These are phyloP conservation scores for Elsinoe ampelina DNA, from an alignment of 2,329 filamentous ascomycete species.

Conservation along the genomic window DNA sequence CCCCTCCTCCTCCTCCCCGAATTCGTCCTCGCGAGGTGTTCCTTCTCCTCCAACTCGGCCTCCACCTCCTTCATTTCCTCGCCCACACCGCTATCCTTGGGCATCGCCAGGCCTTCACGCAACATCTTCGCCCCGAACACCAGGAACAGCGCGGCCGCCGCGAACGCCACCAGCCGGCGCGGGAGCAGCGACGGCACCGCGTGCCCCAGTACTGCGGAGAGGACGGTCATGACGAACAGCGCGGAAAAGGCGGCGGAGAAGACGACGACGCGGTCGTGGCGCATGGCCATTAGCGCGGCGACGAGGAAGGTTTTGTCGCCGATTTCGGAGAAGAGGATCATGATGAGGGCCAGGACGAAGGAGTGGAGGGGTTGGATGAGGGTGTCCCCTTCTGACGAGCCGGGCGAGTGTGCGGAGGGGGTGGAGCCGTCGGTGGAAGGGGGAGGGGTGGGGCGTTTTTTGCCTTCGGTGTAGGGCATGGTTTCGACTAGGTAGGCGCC, in stretches of 20 bases:
- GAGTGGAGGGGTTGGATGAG: slow-evolving; percentile 58
- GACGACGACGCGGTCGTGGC: slow-evolving; percentile 84
- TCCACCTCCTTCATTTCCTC: slow-evolving; percentile 98
- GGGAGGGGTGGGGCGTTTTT: slow-evolving; percentile 21
- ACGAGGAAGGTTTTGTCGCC: slow-evolving; percentile 98
- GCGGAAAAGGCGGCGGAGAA: slow-evolving; percentile 93
- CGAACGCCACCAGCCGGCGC: slow-evolving; percentile 80
- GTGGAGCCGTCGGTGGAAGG: slow-evolving; percentile 23
- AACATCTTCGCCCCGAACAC: slow-evolving; percentile 60
- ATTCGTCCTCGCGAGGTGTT: slow-evolving; percentile 58
- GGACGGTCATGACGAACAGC: slow-evolving; percentile 84
- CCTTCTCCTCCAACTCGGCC: slow-evolving; percentile 85
- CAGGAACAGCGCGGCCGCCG: slow-evolving; percentile 77
- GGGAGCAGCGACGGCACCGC: slow-evolving; percentile 83
- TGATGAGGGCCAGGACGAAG: slow-evolving; percentile 52
- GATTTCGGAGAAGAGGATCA: slow-evolving; percentile 84
- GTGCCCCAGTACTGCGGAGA: slow-evolving; percentile 87
- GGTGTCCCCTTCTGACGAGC: slow-evolving; percentile 44
- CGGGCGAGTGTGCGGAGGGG: slow-evolving; percentile 33
- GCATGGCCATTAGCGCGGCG: slow-evolving; percentile 97
- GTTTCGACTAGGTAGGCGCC: slow-evolving; percentile 21
- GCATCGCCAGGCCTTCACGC: slow-evolving; percentile 71
- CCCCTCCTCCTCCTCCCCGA: slow-evolving; percentile 56
- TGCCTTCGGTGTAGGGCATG: slow-evolving; percentile 31
- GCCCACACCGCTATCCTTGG: slow-evolving; percentile 78